Evolutionary conservation across 257 asterid species (phyloP).

Genomic region (Nicotiana tomentosiformis): DNA sequence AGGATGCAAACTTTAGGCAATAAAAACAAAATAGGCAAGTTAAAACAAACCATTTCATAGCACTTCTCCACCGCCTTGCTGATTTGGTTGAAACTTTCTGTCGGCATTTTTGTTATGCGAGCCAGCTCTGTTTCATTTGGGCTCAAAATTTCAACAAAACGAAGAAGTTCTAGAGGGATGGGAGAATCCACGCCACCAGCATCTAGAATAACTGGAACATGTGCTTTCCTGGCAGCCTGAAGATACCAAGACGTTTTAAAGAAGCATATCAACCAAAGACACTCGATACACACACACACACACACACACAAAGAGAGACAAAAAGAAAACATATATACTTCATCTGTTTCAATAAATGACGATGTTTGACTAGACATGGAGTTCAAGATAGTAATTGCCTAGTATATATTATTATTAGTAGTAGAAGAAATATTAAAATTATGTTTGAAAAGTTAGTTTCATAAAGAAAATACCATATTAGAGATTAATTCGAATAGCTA

Average conservation of each 20-base stretch:
- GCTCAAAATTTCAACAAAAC: slow-evolving; percentile 61
- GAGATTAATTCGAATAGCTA: not conserved
- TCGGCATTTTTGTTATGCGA: slow-evolving; percentile 73
- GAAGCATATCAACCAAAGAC: slow-evolving; percentile 6
- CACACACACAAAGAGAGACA: not conserved
- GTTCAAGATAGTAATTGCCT: not conserved
- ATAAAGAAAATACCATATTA: not conserved
- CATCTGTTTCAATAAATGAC: not conserved
- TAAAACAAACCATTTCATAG: slow-evolving; percentile 59
- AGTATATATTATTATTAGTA: not conserved
- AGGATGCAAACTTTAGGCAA: not conserved
- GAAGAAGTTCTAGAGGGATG: slow-evolving; percentile 60
- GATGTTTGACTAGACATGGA: not conserved
- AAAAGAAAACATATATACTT: not conserved
- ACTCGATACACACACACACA: not conserved
- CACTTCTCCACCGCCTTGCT: slow-evolving; percentile 68
- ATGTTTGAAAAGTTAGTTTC: not conserved
- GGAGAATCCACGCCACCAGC: slow-evolving; percentile 96
- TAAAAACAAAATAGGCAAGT: not conserved
- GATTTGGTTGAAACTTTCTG: slow-evolving; percentile 75
- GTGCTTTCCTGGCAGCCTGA: slow-evolving; percentile 79
- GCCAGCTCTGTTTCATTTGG: slow-evolving; percentile 92
- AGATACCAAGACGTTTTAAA: slow-evolving; percentile 6
- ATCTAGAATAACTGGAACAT: slow-evolving; percentile 85
- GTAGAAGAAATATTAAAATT: not conserved